Evolutionary conservation across 345 rosid species (phyloP).

Genomic region (Conringia planisiliqua): DNA sequence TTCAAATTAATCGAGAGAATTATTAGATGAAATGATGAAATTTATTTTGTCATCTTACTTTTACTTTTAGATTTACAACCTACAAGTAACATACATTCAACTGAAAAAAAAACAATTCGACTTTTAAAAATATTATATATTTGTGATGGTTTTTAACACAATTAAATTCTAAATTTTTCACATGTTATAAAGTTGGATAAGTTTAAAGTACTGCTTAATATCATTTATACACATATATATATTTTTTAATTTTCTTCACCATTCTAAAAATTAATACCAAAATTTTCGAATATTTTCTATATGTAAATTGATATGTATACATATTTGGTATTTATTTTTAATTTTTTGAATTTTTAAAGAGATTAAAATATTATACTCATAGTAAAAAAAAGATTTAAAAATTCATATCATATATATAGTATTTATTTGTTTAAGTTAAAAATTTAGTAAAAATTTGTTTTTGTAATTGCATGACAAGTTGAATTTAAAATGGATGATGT

Average conservation of each 20-base stretch:
- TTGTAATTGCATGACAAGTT: no score
- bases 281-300: no score
- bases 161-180: not conserved
- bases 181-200: not conserved
- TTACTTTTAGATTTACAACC: not conserved
- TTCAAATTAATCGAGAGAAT: not conserved
- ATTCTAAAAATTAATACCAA: no score
- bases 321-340: not conserved
- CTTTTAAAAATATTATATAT: not conserved
- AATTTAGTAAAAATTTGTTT: no score
- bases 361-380: no score
- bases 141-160: not conserved
- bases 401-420: no score
- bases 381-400: no score
- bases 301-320: not conserved
- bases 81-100: not conserved
- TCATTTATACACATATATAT: not conserved
- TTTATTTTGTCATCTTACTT: not conserved
- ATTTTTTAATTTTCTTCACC: no score
- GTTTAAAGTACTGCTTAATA: not conserved
- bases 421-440: no score
- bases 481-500: no score
- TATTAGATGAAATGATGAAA: not conserved
- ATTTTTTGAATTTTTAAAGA: not conserved
- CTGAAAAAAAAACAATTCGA: not conserved